Conservation (phyloP, 495 filamentous ascomycete species). For the Penicillium taxi region DNA sequence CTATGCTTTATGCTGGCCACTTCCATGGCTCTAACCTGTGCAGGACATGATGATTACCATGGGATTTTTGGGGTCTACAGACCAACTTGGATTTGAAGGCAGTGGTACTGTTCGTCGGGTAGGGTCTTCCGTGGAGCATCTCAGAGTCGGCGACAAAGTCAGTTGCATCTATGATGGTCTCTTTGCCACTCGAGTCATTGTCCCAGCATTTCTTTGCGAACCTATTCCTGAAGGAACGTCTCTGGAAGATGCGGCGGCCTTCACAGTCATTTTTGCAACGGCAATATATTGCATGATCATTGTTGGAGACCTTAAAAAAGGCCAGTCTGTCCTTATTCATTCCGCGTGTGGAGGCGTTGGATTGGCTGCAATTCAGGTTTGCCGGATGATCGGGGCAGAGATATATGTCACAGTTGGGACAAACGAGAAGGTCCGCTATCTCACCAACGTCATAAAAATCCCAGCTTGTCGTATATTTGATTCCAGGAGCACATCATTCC, state of each 20-base stretch:
- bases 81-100: constrained; percentile 21
- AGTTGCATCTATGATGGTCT: constrained; percentile 7
- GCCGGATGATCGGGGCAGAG: constrained; percentile 13
- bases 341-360: constrained; percentile 22
- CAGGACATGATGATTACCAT: constrained; percentile 34
- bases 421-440: constrained; percentile 25
- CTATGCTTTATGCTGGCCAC: too few relatives aligned
- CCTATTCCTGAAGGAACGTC: constrained; percentile 17
- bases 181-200: constrained; percentile 3
- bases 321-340: constrained; percentile 22
- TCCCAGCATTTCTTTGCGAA: not conserved
- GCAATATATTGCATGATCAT: constrained; percentile 19
- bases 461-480: constrained; percentile 15
- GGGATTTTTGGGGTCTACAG: constrained; percentile 16
- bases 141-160: constrained; percentile 36
- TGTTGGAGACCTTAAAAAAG: constrained; percentile 12
- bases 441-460: constrained; percentile 14
- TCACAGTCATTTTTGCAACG: constrained; percentile 21
- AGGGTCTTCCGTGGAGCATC: constrained; percentile 16
- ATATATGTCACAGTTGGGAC: constrained; percentile 30
- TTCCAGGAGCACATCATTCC: constrained; percentile 2
- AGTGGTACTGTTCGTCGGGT: constrained; percentile 9
- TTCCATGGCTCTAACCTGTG: too few relatives aligned
- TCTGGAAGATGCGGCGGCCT: constrained; percentile 24
- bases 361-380: constrained; percentile 16